Conservation (phyloP, 169 alveolate species). For the Plasmodium ovale region DNA sequence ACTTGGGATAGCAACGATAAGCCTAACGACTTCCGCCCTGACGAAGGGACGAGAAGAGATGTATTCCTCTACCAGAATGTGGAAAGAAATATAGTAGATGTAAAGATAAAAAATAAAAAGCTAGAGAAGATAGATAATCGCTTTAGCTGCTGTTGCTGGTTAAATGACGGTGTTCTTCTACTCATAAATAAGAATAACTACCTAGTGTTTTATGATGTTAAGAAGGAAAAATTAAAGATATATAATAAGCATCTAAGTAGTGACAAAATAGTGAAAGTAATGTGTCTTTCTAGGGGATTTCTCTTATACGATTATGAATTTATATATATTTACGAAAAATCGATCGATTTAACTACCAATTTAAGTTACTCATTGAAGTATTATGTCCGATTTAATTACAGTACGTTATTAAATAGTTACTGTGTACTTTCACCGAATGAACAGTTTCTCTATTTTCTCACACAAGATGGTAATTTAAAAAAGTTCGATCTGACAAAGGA, state of each 20-base stretch:
- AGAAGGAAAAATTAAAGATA: slow-evolving; percentile 60
- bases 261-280: slow-evolving; percentile 17
- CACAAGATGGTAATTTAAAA: slow-evolving; percentile 54
- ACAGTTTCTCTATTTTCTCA: slow-evolving; percentile 30
- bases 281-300: slow-evolving; percentile 31
- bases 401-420: slow-evolving; percentile 23
- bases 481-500: slow-evolving; percentile 26
- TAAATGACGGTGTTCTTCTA: slow-evolving; percentile 53
- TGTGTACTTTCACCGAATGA: slow-evolving; percentile 59
- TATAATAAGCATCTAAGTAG: slow-evolving; percentile 39
- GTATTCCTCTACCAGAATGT: slow-evolving; percentile 53
- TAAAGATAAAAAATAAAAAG: slow-evolving; percentile 62
- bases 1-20: background rate
- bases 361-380: slow-evolving; percentile 22
- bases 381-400: slow-evolving; percentile 22
- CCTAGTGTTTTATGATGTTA: slow-evolving; percentile 63
- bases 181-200: slow-evolving; percentile 49
- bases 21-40: background rate
- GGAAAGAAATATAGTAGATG: slow-evolving; percentile 42
- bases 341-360: slow-evolving; percentile 8
- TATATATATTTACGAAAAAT: slow-evolving; percentile 54
- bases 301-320: slow-evolving; percentile 27
- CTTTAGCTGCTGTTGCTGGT: slow-evolving; percentile 60
- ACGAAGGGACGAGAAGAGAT: slow-evolving; percentile 1
- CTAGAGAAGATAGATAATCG: slow-evolving; percentile 49